A percentile compares a stretch with the other conserved stretches of the same genome.
phyloP scores from a whole-genome alignment of 306 rosid species.

The Spatholobus suberectus region DNA sequence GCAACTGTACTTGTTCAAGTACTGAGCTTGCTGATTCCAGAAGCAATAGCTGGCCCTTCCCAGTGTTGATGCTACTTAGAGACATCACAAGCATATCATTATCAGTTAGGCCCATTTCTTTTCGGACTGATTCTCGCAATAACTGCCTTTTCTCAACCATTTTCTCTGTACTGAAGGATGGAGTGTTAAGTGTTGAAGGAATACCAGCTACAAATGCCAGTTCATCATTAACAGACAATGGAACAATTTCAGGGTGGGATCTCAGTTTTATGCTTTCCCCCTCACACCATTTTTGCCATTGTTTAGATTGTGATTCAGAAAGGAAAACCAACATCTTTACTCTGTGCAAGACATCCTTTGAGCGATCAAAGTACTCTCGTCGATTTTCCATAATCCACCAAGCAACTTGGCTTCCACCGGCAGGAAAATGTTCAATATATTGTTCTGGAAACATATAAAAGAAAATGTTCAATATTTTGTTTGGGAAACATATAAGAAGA shows the following conservation, averaged over 20 bases:
- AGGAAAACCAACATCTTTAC: constrained; percentile 83
- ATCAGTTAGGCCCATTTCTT: constrained; percentile 84
- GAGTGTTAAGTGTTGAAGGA: constrained; percentile 84
- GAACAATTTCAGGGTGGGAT: constrained; percentile 75
- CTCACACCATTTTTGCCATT: constrained; percentile 90
- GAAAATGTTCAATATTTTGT: constrained; percentile 81
- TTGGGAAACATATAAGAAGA: constrained; percentile 54
- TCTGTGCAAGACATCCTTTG: constrained; percentile 78
- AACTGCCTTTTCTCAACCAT: constrained; percentile 75
- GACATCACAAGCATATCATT: constrained; percentile 87
- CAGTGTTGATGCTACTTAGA: constrained; percentile 94
- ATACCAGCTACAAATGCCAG: constrained; percentile 96
- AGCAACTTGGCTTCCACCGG: constrained; percentile 97
- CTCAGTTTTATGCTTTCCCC: constrained; percentile 88
- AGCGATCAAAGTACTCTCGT: constrained; percentile 88
- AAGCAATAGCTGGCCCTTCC: constrained; percentile 91
- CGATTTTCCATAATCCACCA: constrained; percentile 99
- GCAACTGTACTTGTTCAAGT: constrained; percentile 51
- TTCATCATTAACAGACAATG: constrained; percentile 90
- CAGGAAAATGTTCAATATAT: constrained; percentile 88
- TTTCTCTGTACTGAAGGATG: constrained; percentile 73
- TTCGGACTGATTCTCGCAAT: constrained; percentile 78
- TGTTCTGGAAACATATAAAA: too few species aligned
- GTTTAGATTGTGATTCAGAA: constrained; percentile 84
- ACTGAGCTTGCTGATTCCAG: constrained; percentile 75